Conservation (phyloP, 352 stramenopile genomes). For the Globisporangium mamillatum region DNA sequence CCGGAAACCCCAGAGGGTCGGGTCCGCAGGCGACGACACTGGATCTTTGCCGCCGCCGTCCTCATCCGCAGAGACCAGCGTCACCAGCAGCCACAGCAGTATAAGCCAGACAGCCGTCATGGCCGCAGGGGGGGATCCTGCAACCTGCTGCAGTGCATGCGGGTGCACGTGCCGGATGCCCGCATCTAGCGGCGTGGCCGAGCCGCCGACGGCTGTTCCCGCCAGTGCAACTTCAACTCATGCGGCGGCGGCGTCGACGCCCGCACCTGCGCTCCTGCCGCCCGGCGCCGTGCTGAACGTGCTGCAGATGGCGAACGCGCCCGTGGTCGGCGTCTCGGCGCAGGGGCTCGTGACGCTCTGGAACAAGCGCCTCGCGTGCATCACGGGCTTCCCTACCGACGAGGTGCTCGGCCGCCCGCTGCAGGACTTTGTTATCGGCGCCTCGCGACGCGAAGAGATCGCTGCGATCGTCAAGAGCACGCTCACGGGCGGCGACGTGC, state of each 20-base stretch:
- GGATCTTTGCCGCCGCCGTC: neutral
- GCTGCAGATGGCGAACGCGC: slow-evolving; percentile 65
- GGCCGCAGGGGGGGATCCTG: neutral
- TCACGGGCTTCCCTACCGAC: slow-evolving; percentile 47
- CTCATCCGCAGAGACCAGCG: slow-evolving; percentile 4
- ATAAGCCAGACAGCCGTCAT: neutral
- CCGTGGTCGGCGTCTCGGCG: slow-evolving; percentile 53
- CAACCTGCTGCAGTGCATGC: neutral
- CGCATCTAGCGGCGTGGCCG: neutral
- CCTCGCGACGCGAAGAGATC: slow-evolving; percentile 29
- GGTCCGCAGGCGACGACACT: neutral
- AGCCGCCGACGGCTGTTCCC: neutral
- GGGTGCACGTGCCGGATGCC: slow-evolving; percentile 1
- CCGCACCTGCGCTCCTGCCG: slow-evolving; percentile 1
- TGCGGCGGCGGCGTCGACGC: neutral
- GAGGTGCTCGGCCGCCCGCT: slow-evolving; percentile 45
- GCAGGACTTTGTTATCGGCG: slow-evolving; percentile 34
- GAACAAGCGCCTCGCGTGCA: slow-evolving; percentile 53
- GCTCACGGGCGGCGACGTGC: neutral
- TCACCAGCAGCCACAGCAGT: neutral
- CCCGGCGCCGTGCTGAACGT: slow-evolving; percentile 26
- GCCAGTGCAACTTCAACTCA: neutral
- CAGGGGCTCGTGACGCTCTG: slow-evolving; percentile 59
- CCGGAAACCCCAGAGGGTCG: neutral
- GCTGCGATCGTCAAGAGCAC: slow-evolving; percentile 27